These are phyloP conservation scores for Yamadazyma paraphyllophila DNA, from an alignment of 805 yeast species.

Conservation along the genomic window DNA sequence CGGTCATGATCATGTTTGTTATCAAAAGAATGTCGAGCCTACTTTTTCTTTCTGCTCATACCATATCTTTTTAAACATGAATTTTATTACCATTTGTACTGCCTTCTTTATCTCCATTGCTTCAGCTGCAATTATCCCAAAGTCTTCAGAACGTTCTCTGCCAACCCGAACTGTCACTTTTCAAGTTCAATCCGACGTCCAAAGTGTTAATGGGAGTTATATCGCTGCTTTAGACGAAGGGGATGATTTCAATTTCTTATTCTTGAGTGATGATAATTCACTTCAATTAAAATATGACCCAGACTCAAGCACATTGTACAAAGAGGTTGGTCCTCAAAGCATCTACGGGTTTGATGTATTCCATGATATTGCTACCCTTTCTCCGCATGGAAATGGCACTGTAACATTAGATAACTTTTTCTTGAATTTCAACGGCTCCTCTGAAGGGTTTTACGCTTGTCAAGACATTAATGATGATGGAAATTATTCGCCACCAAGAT, in stretches of 20 bases:
- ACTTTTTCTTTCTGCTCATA: no score
- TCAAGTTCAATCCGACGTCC: not conserved
- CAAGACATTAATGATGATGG: constrained; percentile 1
- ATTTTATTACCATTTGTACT: not conserved
- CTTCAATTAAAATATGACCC: not conserved
- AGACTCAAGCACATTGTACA: not conserved
- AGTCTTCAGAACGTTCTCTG: not conserved
- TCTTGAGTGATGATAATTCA: not conserved
- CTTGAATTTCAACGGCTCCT: not conserved
- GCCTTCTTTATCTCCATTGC: not conserved
- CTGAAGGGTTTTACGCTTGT: not conserved
- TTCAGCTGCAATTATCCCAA: not conserved
- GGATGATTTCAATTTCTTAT: not conserved
- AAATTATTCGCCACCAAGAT: not conserved
- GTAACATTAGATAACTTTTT: not conserved
- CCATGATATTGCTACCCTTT: constrained; percentile 1
- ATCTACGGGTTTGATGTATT: not conserved
- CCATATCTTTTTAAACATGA: not conserved
- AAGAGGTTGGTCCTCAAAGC: not conserved
- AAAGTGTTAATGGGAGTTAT: constrained; percentile 1
- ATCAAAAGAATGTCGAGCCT: no score
- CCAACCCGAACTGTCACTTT: not conserved
- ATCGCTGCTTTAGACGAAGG: not conserved
- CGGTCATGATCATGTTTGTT: not conserved
- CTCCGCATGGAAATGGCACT: not conserved